Base-by-base conservation (phyloP, 129 eudicot species). In the Saposhnikovia divaricata region DNA sequence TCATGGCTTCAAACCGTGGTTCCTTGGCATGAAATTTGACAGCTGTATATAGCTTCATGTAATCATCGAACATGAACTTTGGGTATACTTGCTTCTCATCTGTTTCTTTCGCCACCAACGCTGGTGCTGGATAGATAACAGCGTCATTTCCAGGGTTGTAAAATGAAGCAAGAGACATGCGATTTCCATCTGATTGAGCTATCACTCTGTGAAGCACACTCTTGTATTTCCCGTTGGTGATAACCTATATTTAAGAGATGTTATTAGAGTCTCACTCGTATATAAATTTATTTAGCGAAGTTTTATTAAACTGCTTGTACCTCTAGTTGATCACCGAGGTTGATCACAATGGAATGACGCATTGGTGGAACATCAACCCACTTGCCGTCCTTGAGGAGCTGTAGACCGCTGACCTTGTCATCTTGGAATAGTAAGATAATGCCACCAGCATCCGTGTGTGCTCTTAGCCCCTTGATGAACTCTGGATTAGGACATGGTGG, bases 71-170 rank as follows among this genome's bases (percentile, higher is more conserved):
- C 75, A 83, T 65, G 61, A 83, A 83, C 65, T 83, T 83, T n/a
- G 85, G 82, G 75, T 83, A 83, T 48, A 55, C 53, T 53, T 61
- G 61, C 69, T 74, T 74, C 77, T 68, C 27, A 47, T 80, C 78
- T 37, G 78, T 73, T 39, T 84, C 83, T 69, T 76, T 80, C 21
- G 57, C 78, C 37, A 84, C 48, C 55, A 84, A 47, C 11, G 47
- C 78, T 2, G 71, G 75, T 15, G 87, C 84, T 43, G 84, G 87
- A 57, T 75, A 84, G 43, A 84, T 80, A 16, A 84, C 39, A 37
- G 87, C 87, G 44, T 84, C 87, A 66, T 79, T 77, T 31, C 87
- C 84, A 21, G 87, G 87, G 79, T 83, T 83, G 81, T 83, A 83
- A 78, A 83, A 83, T 51, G 86, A 83, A 16, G 83, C 86, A 43